Conservation (phyloP, 495 filamentous ascomycete species). For the Filosporella fistucella region DNA sequence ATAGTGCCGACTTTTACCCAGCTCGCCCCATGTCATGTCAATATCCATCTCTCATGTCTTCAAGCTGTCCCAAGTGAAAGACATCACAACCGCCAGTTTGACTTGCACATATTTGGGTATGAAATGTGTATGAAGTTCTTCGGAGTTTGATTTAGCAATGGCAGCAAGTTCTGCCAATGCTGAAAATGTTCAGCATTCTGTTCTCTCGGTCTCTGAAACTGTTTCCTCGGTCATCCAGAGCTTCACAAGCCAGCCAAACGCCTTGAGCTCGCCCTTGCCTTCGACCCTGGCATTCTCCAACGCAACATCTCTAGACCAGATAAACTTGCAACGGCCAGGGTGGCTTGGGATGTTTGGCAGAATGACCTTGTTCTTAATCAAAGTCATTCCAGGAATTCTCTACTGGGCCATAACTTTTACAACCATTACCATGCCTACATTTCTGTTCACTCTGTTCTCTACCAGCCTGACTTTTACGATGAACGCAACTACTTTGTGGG, state of each 20-base stretch:
- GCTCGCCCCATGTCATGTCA: no score
- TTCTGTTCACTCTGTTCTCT: conserved; percentile 92
- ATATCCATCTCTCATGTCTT: no score
- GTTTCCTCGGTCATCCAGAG: conserved; percentile 14
- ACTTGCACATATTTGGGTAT: no score
- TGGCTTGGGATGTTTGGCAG: conserved; percentile 44
- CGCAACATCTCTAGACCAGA: conserved; percentile 3
- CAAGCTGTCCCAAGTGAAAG: no score
- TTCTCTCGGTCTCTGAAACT: conserved; percentile 10
- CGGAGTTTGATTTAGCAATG: no score
- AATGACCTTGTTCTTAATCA: conserved; percentile 48
- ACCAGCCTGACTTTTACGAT: conserved; percentile 94
- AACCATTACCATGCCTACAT: conserved; percentile 83
- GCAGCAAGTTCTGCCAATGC: conserved; percentile 9
- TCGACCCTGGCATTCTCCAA: conserved; percentile 7
- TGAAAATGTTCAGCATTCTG: conserved; percentile 6
- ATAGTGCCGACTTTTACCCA: no score
- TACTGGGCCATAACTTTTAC: conserved; percentile 82
- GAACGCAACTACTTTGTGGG: conserved; percentile 93
- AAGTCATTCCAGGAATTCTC: conserved; percentile 66
- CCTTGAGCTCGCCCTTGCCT: conserved; percentile 8
- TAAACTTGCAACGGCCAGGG: conserved; percentile 21
- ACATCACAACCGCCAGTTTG: no score
- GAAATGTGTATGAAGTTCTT: no score
- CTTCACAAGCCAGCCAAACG: conserved; percentile 9